These are phyloP conservation scores for Pachysandra terminalis DNA, from an alignment of 164 flowering plant genomes.

Conservation along the genomic window DNA sequence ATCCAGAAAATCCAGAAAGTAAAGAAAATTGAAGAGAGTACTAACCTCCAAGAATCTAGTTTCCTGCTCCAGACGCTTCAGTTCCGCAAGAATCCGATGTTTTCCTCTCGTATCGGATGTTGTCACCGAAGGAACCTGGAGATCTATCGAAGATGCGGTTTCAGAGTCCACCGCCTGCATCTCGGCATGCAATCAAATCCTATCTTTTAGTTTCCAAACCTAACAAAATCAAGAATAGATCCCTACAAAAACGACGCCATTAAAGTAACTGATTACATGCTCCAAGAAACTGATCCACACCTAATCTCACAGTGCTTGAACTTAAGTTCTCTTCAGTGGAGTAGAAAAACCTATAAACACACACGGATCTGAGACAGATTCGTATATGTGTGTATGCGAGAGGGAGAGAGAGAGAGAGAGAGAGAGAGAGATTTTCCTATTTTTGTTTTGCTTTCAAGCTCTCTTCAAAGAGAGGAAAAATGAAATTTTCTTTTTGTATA, in stretches of 20 bases:
- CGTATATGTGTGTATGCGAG: background rate
- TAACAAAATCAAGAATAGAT: too few relatives aligned
- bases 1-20: background rate
- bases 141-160: conserved; percentile 1
- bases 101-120: conserved; percentile 65
- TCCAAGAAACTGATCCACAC: background rate
- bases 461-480: too few relatives aligned
- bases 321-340: background rate
- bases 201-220: background rate
- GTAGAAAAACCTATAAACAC: background rate
- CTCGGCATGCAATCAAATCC: conserved; percentile 2
- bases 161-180: conserved; percentile 8
- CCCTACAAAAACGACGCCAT: background rate
- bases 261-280: background rate
- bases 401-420: background rate
- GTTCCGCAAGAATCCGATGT: conserved; percentile 80
- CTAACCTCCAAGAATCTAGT: conserved; percentile 67
- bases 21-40: background rate
- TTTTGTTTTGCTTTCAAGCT: too few relatives aligned
- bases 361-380: background rate
- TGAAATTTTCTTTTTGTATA: too few relatives aligned
- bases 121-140: conserved; percentile 8
- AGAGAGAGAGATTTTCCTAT: background rate
- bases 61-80: conserved; percentile 85
- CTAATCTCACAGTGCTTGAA: too few relatives aligned